A percentile compares a stretch with the other conserved stretches of the same genome.
Evolutionary conservation across 1,284 basidiomycete species (phyloP).

Genomic region (Pseudozyma hubeiensis): DNA sequence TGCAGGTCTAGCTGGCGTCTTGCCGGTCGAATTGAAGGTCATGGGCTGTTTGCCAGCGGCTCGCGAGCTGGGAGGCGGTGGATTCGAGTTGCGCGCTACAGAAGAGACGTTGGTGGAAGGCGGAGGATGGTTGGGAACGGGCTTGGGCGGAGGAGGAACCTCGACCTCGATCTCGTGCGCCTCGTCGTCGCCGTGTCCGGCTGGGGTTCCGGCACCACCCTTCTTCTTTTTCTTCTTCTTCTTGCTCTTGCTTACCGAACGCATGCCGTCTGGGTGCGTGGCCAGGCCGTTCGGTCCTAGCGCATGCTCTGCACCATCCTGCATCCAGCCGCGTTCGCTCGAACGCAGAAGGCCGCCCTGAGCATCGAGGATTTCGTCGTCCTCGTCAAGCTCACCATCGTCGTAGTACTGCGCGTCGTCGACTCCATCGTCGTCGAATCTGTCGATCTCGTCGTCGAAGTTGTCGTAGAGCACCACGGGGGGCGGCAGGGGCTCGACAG

Average conservation of each 20-base stretch:
- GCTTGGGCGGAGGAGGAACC: constrained; percentile 63
- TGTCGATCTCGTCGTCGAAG: constrained; percentile 60
- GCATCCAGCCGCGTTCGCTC: constrained; percentile 45
- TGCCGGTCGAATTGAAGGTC: constrained; percentile 67
- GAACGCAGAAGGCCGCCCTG: constrained; percentile 36
- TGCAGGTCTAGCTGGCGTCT: constrained; percentile 63
- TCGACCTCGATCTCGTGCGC: constrained; percentile 65
- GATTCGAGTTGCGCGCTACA: constrained; percentile 62
- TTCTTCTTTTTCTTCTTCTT: constrained; percentile 73
- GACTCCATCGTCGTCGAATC: constrained; percentile 61
- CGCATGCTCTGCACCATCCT: constrained; percentile 31
- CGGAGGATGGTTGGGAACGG: constrained; percentile 61
- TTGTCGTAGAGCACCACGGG: constrained; percentile 66
- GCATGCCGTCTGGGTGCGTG: constrained; percentile 22
- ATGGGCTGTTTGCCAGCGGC: constrained; percentile 83
- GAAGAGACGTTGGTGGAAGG: constrained; percentile 69
- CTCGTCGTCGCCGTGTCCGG: constrained; percentile 68
- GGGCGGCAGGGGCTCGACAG: constrained; percentile 56
- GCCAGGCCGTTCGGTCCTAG: constrained; percentile 28
- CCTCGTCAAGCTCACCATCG: constrained; percentile 62
- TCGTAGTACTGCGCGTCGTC: constrained; percentile 63
- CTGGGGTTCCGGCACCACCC: constrained; percentile 55
- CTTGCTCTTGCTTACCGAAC: constrained; percentile 67
- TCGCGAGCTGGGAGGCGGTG: constrained; percentile 73
- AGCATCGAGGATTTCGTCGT: constrained; percentile 44